These are phyloP conservation scores for Coemansia sp. DNA, from an alignment of 192 early-diverging fungal species.

Conservation along the genomic window DNA sequence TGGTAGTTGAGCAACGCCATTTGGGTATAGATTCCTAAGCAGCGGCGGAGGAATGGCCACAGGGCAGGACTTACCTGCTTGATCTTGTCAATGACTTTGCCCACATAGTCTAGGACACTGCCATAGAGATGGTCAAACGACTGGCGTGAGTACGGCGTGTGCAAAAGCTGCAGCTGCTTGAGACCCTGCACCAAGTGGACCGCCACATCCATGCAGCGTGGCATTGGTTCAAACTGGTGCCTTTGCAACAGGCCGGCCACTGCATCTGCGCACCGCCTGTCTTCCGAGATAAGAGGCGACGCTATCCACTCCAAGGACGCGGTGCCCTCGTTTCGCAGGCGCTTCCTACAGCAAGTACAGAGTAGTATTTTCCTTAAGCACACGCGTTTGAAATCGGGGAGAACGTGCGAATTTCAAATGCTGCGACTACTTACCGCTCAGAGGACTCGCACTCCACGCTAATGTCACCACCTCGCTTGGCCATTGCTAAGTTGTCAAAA, in stretches of 20 bases:
- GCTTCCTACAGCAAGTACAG: conserved; percentile 31
- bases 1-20: background rate
- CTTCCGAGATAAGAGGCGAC: conserved; percentile 14
- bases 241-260: conserved; percentile 19
- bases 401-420: background rate
- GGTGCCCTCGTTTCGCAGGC: conserved; percentile 27
- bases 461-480: conserved; percentile 30
- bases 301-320: conserved; percentile 6
- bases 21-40: background rate
- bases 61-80: conserved; percentile 20
- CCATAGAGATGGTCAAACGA: conserved; percentile 34
- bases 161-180: conserved; percentile 24
- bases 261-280: conserved; percentile 14
- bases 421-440: conserved; percentile 24
- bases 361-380: background rate
- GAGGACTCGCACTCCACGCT: conserved; percentile 37
- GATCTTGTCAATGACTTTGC: conserved; percentile 25
- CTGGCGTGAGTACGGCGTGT: conserved; percentile 14
- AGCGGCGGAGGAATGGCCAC: background rate
- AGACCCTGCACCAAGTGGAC: conserved; percentile 46
- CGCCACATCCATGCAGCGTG: conserved; percentile 28
- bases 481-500: conserved; percentile 16
- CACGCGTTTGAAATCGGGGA: background rate
- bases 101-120: conserved; percentile 38
- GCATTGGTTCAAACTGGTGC: conserved; percentile 10